These are phyloP conservation scores for Ichthyophthirius multifiliis DNA, from an alignment of 169 alveolate genomes.

Conservation along the genomic window DNA sequence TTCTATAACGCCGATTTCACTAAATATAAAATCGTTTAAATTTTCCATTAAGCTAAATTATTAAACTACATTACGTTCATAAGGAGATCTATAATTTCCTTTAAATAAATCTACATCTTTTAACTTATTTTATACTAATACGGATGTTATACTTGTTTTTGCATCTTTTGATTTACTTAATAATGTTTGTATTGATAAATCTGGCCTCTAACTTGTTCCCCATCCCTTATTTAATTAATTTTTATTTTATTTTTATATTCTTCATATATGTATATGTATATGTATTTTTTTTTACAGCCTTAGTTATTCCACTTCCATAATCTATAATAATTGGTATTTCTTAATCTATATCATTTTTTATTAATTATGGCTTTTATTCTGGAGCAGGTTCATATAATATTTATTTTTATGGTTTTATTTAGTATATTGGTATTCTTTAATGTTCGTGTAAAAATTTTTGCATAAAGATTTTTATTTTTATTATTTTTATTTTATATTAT, in stretches of 20 bases:
- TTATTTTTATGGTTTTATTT: too few species aligned
- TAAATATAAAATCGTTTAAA: constrained; percentile 33
- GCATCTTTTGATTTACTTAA: constrained; percentile 33
- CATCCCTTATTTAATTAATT: too few species aligned
- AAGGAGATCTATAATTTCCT: constrained; percentile 43
- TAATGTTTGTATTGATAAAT: constrained; percentile 11
- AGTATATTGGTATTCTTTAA: too few species aligned
- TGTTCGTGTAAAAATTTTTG: too few species aligned
- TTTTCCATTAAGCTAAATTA: constrained; percentile 35
- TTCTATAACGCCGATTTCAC: constrained; percentile 12
- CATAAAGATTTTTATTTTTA: too few species aligned
- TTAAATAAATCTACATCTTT: constrained; percentile 37
- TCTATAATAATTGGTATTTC: constrained; percentile 27
- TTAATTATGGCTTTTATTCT: not conserved
- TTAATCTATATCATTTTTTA: not conserved
- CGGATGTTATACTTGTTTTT: constrained; percentile 1
- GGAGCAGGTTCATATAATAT: not conserved
- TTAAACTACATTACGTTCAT: constrained; percentile 27
- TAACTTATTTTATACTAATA: not conserved
- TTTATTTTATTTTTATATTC: not conserved
- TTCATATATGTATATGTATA: not conserved
- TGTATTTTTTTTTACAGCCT: not conserved
- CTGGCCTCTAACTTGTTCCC: constrained; percentile 13
- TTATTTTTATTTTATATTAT: too few species aligned
- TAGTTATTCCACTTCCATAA: constrained; percentile 31